Base-by-base conservation (phyloP, 2,329 filamentous ascomycete genomes). In the Pseudogymnoascus destructans region DNA sequence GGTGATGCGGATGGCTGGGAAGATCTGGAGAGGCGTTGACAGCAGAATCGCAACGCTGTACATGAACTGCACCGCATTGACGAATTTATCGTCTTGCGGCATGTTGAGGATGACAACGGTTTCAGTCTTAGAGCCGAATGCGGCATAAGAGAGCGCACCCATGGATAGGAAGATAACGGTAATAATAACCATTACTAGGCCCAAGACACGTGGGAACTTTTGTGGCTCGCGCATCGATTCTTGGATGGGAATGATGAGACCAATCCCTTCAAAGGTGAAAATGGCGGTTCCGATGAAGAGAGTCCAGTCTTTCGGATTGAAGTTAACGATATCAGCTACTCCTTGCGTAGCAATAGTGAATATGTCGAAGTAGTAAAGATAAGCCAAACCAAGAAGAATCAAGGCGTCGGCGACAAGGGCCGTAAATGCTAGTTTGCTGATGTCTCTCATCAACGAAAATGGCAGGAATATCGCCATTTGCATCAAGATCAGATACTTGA, bases 1-100 rank as follows among this genome's bases (percentile, higher is more conserved):
- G 32, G 89, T 89, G 67, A 98, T 98, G 68, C 92, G 87, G 67
- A 98, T 97, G 42, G 93, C 93, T 0, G 93, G 93, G 77, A 97
- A 98, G 64, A 98, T 91, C 69, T 98, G 95, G 60, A 98, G 76
- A 5, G 93, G 93, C 0, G 93, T 98, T 33, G 89, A 95, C 9
- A 98, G 79, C 58, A 98, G 77, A 66, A 98, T 98, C n/a, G 93
- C 93, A 25, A 95, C 76, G n/a, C 90, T 95, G 76, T 98, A 98
- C 46, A 98, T 80, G 68, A 98, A 90, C 71, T 98, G 93, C 10
- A 98, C 91, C 9, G 81, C 87, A 67, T 98, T 97, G 75, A 98
- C 93, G 64, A 96, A 80, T 69, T 89, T 95, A 75, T 88, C 86
- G 70, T 97, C 90, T 72, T 98, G 93, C 0, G 93, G 93, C 69